These are phyloP conservation scores for Pseudogymnoascus sp. DNA, from an alignment of 2,329 filamentous ascomycete species.

Conservation along the genomic window DNA sequence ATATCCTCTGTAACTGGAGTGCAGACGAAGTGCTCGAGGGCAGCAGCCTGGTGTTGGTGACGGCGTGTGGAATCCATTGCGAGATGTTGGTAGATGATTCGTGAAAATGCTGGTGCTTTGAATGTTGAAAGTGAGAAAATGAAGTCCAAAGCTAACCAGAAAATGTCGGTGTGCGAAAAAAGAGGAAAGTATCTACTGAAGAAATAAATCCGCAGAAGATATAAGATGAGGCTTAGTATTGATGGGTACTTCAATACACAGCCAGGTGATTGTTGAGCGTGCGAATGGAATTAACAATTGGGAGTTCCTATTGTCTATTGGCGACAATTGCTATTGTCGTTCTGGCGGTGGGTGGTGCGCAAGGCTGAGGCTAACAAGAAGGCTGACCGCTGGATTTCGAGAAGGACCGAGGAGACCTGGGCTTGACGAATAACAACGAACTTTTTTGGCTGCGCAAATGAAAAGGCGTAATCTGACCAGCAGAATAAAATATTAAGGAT, in stretches of 20 bases:
- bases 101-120: slow-evolving; percentile 8
- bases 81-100: not conserved
- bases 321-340: slow-evolving; percentile 2
- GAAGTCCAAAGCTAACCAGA: slow-evolving; percentile 8
- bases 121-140: slow-evolving; percentile 8
- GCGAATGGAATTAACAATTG: slow-evolving; percentile 7
- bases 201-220: slow-evolving; percentile 11
- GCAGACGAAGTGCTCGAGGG: slow-evolving; percentile 76
- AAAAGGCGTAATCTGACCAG: slow-evolving; percentile 9
- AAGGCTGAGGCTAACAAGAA: slow-evolving; percentile 9
- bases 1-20: slow-evolving; percentile 68
- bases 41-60: slow-evolving; percentile 42
- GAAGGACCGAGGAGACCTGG: slow-evolving; percentile 4
- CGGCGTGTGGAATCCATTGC: not conserved
- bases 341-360: slow-evolving; percentile 1
- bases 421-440: slow-evolving; percentile 2
- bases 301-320: slow-evolving; percentile 9
- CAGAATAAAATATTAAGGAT: slow-evolving; percentile 9
- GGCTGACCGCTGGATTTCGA: slow-evolving; percentile 5
- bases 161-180: not conserved
- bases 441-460: slow-evolving; percentile 5
- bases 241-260: not conserved
- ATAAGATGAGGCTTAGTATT: slow-evolving; percentile 11
- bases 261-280: slow-evolving; percentile 10
- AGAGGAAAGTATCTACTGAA: slow-evolving; percentile 5